phyloP scores from a whole-genome alignment of 169 alveolate species.

The Eimeria necatrix region DNA sequence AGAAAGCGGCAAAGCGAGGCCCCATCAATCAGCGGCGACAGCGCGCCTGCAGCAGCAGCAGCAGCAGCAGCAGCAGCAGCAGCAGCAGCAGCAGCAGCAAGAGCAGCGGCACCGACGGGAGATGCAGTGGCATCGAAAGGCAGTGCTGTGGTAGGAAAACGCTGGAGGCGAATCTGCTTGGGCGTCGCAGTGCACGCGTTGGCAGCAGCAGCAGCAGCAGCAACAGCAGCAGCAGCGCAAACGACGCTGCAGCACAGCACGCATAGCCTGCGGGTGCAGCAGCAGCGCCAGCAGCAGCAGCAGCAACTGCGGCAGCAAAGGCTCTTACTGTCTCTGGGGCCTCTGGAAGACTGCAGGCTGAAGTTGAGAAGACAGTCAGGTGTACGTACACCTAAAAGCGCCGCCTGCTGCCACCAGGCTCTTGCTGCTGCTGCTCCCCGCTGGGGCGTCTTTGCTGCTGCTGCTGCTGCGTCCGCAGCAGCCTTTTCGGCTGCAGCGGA shows the following conservation, averaged over 20 bases:
- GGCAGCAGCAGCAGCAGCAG: neutral
- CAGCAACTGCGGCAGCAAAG: neutral
- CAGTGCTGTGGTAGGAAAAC: too few species aligned
- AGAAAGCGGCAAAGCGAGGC: neutral
- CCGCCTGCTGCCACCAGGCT: slow-evolving; percentile 12
- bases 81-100: neutral
- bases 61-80: neutral
- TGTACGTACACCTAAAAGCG: neutral
- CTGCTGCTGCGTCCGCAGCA: neutral
- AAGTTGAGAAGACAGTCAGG: neutral
- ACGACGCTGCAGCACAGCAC: neutral
- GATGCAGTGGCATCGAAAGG: too few species aligned
- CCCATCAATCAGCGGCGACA: neutral
- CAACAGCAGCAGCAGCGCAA: neutral
- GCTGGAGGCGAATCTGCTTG: too few species aligned
- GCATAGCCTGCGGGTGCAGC: neutral
- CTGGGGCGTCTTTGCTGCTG: neutral
- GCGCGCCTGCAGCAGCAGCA: neutral
- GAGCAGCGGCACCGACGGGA: neutral
- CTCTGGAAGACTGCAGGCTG: neutral
- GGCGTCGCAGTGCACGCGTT: too few species aligned
- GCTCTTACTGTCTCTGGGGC: neutral
- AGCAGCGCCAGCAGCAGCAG: neutral
- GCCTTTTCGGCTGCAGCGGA: neutral
- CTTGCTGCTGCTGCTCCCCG: slow-evolving; percentile 20